These are phyloP conservation scores for Phytomonas sp. DNA, from an alignment of 208 protist genomes.

Conservation along the genomic window DNA sequence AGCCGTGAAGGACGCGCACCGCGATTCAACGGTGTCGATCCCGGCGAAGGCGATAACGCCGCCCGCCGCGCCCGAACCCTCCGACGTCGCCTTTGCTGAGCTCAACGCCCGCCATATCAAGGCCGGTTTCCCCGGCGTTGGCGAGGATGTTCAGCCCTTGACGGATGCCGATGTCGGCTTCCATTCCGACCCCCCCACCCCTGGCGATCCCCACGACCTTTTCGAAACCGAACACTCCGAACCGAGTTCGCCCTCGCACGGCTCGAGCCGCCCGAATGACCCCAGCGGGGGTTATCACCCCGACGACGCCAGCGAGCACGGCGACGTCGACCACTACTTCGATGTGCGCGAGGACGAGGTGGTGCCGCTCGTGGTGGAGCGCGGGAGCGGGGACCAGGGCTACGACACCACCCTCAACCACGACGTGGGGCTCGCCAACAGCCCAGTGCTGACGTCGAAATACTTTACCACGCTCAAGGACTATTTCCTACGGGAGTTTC, in stretches of 20 bases:
- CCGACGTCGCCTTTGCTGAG: not conserved
- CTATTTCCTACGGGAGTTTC: conserved; percentile 72
- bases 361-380: conserved; percentile 41
- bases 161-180: not conserved
- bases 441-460: conserved; percentile 58
- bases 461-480: conserved; percentile 50
- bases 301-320: conserved; percentile 13
- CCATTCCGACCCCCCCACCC: not conserved
- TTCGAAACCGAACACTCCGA: not conserved
- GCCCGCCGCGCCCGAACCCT: not conserved
- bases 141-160: conserved; percentile 4
- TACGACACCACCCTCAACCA: conserved; percentile 14
- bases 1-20: not conserved
- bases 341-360: conserved; percentile 28
- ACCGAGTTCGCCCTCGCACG: not conserved
- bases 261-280: not conserved
- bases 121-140: not conserved
- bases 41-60: not conserved
- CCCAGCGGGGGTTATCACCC: not conserved
- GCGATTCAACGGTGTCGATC: not conserved
- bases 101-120: not conserved
- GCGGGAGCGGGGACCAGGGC: conserved; percentile 11
- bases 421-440: conserved; percentile 47
- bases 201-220: not conserved
- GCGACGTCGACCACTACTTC: conserved; percentile 35